Percentiles rank a stretch among this genome's conserved stretches.
Evolutionary conservation across 768 basidiomycete genomes (phyloP).

Genomic region (Scleroderma citrinum): DNA sequence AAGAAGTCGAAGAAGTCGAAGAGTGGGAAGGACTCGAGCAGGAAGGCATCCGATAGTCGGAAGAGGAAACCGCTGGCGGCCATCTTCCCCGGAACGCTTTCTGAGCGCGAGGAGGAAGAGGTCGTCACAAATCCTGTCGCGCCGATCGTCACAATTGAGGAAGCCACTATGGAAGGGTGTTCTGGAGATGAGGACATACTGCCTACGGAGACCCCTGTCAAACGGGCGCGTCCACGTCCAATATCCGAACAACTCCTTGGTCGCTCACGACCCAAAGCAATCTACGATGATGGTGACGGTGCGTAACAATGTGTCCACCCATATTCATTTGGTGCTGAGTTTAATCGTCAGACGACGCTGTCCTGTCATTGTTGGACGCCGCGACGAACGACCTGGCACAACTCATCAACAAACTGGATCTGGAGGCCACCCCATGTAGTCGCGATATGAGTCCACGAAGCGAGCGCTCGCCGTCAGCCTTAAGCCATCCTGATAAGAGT

Average conservation of each 20-base stretch:
- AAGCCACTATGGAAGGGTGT: slow-evolving; percentile 51
- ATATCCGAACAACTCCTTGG: slow-evolving; percentile 59
- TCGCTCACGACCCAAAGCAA: slow-evolving; percentile 40
- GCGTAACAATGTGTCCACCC: not conserved
- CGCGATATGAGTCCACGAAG: slow-evolving; percentile 42
- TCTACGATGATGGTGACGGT: slow-evolving; percentile 47
- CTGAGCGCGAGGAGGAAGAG: slow-evolving; percentile 14
- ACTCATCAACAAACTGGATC: slow-evolving; percentile 73
- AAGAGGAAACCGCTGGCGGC: slow-evolving; percentile 49
- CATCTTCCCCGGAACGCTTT: slow-evolving; percentile 47
- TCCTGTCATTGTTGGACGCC: slow-evolving; percentile 66
- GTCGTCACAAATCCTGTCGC: not conserved
- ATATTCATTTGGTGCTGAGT: not conserved
- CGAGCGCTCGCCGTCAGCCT: slow-evolving; percentile 15
- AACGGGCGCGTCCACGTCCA: slow-evolving; percentile 47
- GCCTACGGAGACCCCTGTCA: slow-evolving; percentile 28
- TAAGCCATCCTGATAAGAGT: slow-evolving; percentile 18
- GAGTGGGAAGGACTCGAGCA: slow-evolving; percentile 31
- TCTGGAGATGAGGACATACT: slow-evolving; percentile 11
- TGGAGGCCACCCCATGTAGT: slow-evolving; percentile 68
- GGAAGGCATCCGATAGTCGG: slow-evolving; percentile 44
- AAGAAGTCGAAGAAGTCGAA: slow-evolving; percentile 25
- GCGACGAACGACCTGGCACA: slow-evolving; percentile 77
- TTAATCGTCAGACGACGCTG: slow-evolving; percentile 34
- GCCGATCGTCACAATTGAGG: slow-evolving; percentile 41